Evolutionary conservation across 768 basidiomycete genomes (phyloP).

Genomic region (Mycena olivaceomarginata): DNA sequence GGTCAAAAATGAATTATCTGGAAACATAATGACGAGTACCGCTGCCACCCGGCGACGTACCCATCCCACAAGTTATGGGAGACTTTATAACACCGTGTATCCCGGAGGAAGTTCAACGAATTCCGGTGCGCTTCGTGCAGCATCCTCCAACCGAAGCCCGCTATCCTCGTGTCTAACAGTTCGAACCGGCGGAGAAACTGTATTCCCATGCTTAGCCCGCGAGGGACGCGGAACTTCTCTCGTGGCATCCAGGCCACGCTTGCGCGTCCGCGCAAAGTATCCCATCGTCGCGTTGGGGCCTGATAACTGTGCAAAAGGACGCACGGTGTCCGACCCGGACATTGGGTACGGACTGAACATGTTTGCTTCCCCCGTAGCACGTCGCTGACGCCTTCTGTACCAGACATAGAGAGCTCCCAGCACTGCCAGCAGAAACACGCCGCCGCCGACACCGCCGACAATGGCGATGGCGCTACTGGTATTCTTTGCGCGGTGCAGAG

Average conservation of each 20-base stretch:
- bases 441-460: not conserved
- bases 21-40: too few relatives aligned
- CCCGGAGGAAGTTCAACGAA: not conserved
- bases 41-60: too few relatives aligned
- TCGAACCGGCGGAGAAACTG: not conserved
- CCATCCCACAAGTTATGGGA: not conserved
- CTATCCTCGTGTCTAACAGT: not conserved
- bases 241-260: not conserved
- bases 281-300: not conserved
- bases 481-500: not conserved
- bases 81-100: not conserved
- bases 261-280: not conserved
- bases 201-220: not conserved
- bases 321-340: not conserved
- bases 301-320: not conserved
- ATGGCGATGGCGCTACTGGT: not conserved
- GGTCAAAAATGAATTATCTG: too few relatives aligned
- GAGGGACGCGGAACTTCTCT: not conserved
- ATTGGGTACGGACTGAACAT: not conserved
- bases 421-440: not conserved
- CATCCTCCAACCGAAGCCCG: not conserved
- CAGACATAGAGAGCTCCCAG: not conserved
- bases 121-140: not conserved
- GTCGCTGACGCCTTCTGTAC: not conserved
- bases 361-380: not conserved